phyloP scores from a whole-genome alignment of 345 rosid species.

The Salix purpurea region DNA sequence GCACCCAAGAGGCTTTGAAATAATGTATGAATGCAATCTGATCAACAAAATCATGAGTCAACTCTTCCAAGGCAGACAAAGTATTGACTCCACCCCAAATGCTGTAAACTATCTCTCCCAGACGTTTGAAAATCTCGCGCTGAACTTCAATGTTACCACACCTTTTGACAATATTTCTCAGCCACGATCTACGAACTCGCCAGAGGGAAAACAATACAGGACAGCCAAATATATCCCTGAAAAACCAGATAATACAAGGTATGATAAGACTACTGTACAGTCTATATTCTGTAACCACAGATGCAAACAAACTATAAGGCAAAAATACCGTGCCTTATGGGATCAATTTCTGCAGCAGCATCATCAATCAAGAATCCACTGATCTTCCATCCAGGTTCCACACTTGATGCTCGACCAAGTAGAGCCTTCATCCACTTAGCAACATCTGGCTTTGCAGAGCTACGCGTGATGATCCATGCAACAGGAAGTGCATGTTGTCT shows the following conservation, averaged over 20 bases:
- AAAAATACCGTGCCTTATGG: constrained; percentile 53
- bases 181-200: constrained; percentile 95
- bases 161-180: constrained; percentile 71
- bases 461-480: constrained; percentile 85
- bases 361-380: constrained; percentile 80
- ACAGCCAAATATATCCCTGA: constrained; percentile 78
- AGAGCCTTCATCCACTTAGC: constrained; percentile 85
- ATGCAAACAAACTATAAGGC: constrained; percentile 6
- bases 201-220: constrained; percentile 79
- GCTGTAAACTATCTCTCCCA: constrained; percentile 64
- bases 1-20: constrained; percentile 78
- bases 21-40: constrained; percentile 72
- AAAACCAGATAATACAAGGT: constrained; percentile 17
- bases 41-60: constrained; percentile 72
- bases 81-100: constrained; percentile 61
- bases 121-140: constrained; percentile 68
- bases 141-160: constrained; percentile 66
- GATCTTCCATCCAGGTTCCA: constrained; percentile 71
- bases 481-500: constrained; percentile 93
- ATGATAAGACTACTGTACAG: constrained; percentile 10
- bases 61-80: constrained; percentile 50
- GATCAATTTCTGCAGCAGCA: constrained; percentile 83
- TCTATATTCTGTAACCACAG: neutral
- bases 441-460: constrained; percentile 77
- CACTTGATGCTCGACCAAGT: constrained; percentile 49